Evolutionary conservation across 2,329 filamentous ascomycete species (phyloP), one percentile per base, ranked within the genome.

Genomic region (Fusarium tricinctum): DNA sequence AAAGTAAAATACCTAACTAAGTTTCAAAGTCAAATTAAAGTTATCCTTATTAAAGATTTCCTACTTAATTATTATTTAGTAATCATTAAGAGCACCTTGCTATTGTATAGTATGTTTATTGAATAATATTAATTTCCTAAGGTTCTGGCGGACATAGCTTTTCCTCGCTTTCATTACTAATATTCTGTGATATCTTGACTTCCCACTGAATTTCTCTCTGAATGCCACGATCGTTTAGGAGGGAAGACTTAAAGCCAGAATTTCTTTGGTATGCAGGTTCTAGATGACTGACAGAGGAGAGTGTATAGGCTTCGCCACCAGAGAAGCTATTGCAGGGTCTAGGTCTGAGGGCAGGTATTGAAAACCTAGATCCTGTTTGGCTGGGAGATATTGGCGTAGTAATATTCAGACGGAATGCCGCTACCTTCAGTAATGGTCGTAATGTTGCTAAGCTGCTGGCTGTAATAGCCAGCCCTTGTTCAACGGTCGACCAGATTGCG

Each of bases 401-500:
- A 26, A 69, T 43, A 4, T 57, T 52, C 5, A 68, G 30, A 0
- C 50, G 60, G 33, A 51, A 62, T 8, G 66, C 66, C 3, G 47
- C 62, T 1, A 72, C 19, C 35, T 76, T 78, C 32, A 79, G 58
- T 0, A 85, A 73, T 0, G 82, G 83, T 0, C 81, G 77, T 1
- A 84, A 71, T 0, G 81, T 83, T 8, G 81, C 79, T 2, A 81
- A 74, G 20, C 78, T 78, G 26, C 79, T 80, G 4, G 82, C 83
- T 3, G 79, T 79, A 61, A 84, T 81, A 48, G 81, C 80, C 1
- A 85, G 72, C 2, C 79, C 81, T 26, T 81, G 75, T 43, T 84
- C 83, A 14, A 81, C 72, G 1, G 78, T 80, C 2, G 82, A 83
- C 81, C 81, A 84, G 63, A 84, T 81, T 33, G 80, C 81, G 44